Percentiles rank a stretch among this genome's conserved stretches.
Conservation (phyloP, 768 basidiomycete species). For the Tricholomella constricta region DNA sequence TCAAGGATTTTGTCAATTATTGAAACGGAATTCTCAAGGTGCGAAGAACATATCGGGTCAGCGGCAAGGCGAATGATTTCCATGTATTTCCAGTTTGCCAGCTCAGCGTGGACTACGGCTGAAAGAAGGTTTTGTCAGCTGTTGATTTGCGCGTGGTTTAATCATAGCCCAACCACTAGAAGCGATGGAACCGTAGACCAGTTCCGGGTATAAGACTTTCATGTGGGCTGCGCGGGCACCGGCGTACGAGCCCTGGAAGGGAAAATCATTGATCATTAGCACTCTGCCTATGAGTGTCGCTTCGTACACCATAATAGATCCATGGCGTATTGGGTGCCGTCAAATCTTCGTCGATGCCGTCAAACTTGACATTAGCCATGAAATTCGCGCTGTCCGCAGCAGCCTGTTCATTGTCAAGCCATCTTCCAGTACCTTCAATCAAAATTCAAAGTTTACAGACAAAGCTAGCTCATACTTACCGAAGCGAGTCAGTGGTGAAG, state of each 20-base stretch:
- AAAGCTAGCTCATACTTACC: conserved; percentile 41
- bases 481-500: conserved; percentile 80
- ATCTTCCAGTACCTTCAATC: conserved; percentile 46
- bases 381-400: conserved; percentile 92
- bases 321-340: conserved; percentile 76
- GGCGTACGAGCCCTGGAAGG: conserved; percentile 77
- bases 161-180: conserved; percentile 62
- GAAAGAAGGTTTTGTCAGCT: conserved; percentile 1
- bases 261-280: conserved; percentile 8
- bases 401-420: conserved; percentile 87
- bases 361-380: conserved; percentile 77
- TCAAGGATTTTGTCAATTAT: conserved; percentile 65
- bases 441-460: conserved; percentile 2
- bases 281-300: too few species aligned
- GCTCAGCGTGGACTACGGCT: conserved; percentile 85
- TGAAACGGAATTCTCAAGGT: conserved; percentile 57
- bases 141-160: background rate
- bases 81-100: conserved; percentile 88
- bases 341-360: conserved; percentile 68
- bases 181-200: conserved; percentile 90
- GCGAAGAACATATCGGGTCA: conserved; percentile 59
- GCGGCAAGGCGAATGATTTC: conserved; percentile 76
- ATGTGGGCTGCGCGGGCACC: conserved; percentile 94
- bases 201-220: conserved; percentile 81
- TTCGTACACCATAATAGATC: conserved; percentile 93